Evolutionary conservation across 176 grass and related monocot genomes (phyloP).

Genomic region (Metroxylon sagu): DNA sequence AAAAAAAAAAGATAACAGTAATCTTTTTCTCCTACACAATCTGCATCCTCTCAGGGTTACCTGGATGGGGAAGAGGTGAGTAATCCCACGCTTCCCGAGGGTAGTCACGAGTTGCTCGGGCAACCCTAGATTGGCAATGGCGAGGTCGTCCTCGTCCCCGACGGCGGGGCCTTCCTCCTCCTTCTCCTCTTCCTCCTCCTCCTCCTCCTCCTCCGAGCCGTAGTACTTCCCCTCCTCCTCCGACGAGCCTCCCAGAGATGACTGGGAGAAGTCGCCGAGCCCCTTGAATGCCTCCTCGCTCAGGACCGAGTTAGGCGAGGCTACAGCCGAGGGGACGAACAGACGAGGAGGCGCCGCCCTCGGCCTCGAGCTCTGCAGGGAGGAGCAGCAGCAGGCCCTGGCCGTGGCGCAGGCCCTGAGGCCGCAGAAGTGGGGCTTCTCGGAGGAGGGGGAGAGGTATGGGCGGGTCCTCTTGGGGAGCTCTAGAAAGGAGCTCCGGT

Average conservation of each 20-base stretch:
- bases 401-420: slow-evolving; percentile 22
- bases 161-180: slow-evolving; percentile 5
- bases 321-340: slow-evolving; percentile 37
- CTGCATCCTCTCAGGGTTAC: slow-evolving; percentile 9
- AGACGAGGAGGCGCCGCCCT: slow-evolving; percentile 13
- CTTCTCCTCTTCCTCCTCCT: slow-evolving; percentile 8
- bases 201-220: slow-evolving; percentile 19
- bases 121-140: slow-evolving; percentile 59
- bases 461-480: slow-evolving; percentile 3
- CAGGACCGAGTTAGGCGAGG: slow-evolving; percentile 67
- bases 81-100: slow-evolving; percentile 86
- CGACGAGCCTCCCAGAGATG: slow-evolving; percentile 32
- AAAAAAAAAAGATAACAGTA: no score
- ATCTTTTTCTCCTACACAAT: no score
- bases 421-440: slow-evolving; percentile 1
- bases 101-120: slow-evolving; percentile 55
- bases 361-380: not conserved
- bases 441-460: not conserved
- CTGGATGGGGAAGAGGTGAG: slow-evolving; percentile 91
- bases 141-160: slow-evolving; percentile 55
- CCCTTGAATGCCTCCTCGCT: slow-evolving; percentile 96
- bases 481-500: slow-evolving; percentile 26
- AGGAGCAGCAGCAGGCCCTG: not conserved
- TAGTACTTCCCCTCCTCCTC: slow-evolving; percentile 36
- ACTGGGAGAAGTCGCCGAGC: slow-evolving; percentile 25